Conservation (phyloP, 1,284 basidiomycete species). For the Tetrapyrgos nigripes region DNA sequence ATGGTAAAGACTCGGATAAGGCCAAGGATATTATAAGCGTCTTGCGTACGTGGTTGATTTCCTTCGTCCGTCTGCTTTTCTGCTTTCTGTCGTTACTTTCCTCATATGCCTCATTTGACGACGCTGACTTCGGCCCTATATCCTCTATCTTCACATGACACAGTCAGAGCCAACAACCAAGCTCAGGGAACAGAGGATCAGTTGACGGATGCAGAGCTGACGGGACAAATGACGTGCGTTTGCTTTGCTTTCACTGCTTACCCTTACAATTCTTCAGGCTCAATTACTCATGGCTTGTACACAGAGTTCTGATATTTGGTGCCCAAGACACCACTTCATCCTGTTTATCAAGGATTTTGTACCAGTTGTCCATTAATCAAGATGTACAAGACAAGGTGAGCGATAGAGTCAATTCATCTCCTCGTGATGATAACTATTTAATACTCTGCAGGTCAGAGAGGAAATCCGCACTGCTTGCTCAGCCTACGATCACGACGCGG, state of each 20-base stretch:
- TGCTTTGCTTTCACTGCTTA: no score
- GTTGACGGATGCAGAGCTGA: constrained; percentile 47
- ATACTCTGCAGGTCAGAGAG: constrained; percentile 28
- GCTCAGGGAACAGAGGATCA: constrained; percentile 35
- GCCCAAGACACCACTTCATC: constrained; percentile 52
- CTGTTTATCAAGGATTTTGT: constrained; percentile 42
- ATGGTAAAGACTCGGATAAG: constrained; percentile 24
- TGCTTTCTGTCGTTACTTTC: constrained; percentile 1
- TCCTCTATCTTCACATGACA: not conserved
- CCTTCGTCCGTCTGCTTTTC: not conserved
- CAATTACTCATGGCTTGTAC: no score
- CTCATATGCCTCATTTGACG: no score
- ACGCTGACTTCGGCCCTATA: not conserved
- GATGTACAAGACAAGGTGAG: constrained; percentile 35
- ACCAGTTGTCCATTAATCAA: constrained; percentile 36
- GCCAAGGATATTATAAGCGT: constrained; percentile 56
- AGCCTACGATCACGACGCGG: constrained; percentile 20
- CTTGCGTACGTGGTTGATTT: constrained; percentile 43
- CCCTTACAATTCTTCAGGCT: no score
- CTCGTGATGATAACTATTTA: not conserved
- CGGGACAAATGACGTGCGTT: constrained; percentile 54
- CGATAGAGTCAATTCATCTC: not conserved
- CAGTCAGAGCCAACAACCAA: constrained; percentile 47
- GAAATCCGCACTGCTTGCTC: constrained; percentile 36
- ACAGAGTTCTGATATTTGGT: constrained; percentile 50